These are phyloP conservation scores for Penicillium sp. DNA, from an alignment of 2,329 filamentous ascomycete species.

Conservation along the genomic window DNA sequence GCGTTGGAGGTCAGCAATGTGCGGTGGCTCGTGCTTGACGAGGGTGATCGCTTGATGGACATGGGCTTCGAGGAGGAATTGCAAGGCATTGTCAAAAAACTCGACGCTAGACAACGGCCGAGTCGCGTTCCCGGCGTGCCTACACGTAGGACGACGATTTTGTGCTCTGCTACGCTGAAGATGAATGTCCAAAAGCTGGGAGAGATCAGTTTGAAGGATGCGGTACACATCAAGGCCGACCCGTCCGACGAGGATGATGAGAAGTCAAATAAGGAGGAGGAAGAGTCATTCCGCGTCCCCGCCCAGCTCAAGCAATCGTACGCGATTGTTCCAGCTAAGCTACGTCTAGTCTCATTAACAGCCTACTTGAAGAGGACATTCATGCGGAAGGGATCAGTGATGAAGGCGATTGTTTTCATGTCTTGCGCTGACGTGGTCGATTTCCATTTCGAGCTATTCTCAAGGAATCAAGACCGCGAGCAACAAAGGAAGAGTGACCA, in stretches of 20 bases:
- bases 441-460: slow-evolving; percentile 88
- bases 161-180: slow-evolving; percentile 97
- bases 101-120: slow-evolving; percentile 65
- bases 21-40: slow-evolving; percentile 89
- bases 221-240: slow-evolving; percentile 77
- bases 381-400: slow-evolving; percentile 80
- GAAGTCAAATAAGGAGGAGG: slow-evolving; percentile 46
- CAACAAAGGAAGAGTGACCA: slow-evolving; percentile 26
- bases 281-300: slow-evolving; percentile 71
- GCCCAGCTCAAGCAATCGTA: slow-evolving; percentile 93
- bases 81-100: slow-evolving; percentile 75
- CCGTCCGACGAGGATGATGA: slow-evolving; percentile 55
- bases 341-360: slow-evolving; percentile 83
- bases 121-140: slow-evolving; percentile 64
- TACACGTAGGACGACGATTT: slow-evolving; percentile 74
- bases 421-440: slow-evolving; percentile 96
- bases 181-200: slow-evolving; percentile 93
- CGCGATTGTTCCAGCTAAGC: slow-evolving; percentile 80
- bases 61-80: slow-evolving; percentile 95
- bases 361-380: slow-evolving; percentile 84
- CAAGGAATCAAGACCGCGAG: slow-evolving; percentile 37
- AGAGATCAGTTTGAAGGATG: slow-evolving; percentile 92
- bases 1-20: slow-evolving; percentile 84
- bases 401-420: slow-evolving; percentile 96
- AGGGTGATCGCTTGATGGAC: slow-evolving; percentile 98